phyloP scores from a whole-genome alignment of 75 land plant species.

The Picea glauca region DNA sequence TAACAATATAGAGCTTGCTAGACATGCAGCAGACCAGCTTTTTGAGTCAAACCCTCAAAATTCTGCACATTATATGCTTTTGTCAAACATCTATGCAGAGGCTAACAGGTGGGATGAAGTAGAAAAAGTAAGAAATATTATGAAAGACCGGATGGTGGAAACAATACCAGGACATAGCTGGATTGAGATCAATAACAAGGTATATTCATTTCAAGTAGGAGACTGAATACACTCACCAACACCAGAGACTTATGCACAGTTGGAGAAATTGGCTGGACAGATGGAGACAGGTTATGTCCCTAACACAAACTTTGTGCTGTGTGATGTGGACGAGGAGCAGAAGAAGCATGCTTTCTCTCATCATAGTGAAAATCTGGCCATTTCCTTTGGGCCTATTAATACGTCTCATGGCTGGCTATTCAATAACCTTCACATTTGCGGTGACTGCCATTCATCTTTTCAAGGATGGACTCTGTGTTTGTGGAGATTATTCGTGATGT shows the following conservation, averaged over 20 bases:
- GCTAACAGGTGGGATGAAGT: not conserved
- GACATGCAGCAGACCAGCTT: not conserved
- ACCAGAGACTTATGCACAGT: not conserved
- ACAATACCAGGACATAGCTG: not conserved
- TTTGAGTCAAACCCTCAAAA: not conserved
- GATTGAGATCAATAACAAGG: constrained; percentile 1
- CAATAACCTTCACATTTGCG: too few species aligned
- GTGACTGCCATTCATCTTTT: too few species aligned
- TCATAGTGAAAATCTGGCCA: not conserved
- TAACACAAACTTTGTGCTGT: not conserved
- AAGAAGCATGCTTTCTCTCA: not conserved
- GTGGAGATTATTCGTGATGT: too few species aligned
- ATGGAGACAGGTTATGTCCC: not conserved
- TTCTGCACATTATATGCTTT: not conserved
- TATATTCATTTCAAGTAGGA: not conserved
- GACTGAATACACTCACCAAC: not conserved
- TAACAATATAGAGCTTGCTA: not conserved
- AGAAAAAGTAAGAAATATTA: not conserved
- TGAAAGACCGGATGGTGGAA: not conserved
- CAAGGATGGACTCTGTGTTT: too few species aligned
- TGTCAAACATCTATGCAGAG: constrained; percentile 1
- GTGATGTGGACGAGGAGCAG: not conserved
- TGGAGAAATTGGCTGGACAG: not conserved
- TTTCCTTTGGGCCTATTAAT: too few species aligned
- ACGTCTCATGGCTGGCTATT: too few species aligned